Base-by-base conservation (phyloP, 176 grass and related monocot genomes). In the Elymus sibiricus region DNA sequence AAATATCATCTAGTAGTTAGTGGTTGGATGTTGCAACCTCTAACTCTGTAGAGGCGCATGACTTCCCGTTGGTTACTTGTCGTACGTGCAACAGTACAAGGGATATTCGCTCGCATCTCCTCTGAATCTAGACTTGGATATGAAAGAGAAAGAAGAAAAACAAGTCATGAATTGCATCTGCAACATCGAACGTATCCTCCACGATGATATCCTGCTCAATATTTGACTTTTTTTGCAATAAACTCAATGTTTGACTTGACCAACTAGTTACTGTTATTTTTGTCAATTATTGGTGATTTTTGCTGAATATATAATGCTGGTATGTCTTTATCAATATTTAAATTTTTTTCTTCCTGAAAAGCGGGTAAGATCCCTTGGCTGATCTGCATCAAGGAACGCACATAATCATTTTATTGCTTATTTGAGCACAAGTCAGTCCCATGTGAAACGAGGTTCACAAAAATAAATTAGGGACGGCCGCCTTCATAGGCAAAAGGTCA, bases 101-200 rank as follows among this genome's bases (percentile, higher is more conserved):
- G 71, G 74, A 76, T 84, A 76, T 84, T 84, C 59, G 70, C 68
- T 60, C 21, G 31, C 64, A 27, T 74, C n/a, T 55, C 22, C 10
- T 74, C 55, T 24, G 25, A 83, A 63, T 84, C 70, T 75, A 73
- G 55, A 34, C 24, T 12, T 53, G 6, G 40, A 19, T 28, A 46
- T 66, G 15, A 28, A 80, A 19, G 25, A 21, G 16, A 53, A 44
- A 34, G 21, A 1, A 10, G 0, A 6, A 47, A 24, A 14, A 22
- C 1, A 14, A 22, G 28, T 56, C 74, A 28, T 63, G 34, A 59
- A 64, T 14, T 64, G 61, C 61, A 64, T 28, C 61, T 11, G 25
- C 55, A n/a, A 22, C 27, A n/a, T 83, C 69, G 38, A 47, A n/a
- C 58, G 8, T 43, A 55, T 32, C 32, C 22, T 38, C 16, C 70